Base-by-base conservation (phyloP, 139 green algal genomes). In the Coccomyxa sp. region DNA sequence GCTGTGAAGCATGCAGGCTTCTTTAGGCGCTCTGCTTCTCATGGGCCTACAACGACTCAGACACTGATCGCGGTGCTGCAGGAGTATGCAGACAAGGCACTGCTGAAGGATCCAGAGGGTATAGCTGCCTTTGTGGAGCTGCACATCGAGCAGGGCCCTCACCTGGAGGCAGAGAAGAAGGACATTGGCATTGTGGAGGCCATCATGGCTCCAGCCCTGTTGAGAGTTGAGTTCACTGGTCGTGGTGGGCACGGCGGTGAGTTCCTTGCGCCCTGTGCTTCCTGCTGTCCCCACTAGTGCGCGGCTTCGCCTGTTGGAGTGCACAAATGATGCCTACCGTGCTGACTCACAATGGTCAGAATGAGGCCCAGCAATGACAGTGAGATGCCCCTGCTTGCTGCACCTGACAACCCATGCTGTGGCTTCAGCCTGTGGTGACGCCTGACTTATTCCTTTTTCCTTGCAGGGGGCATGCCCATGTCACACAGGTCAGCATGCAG, bases 81-180 rank as follows among this genome's bases (percentile, higher is more conserved):
- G 80, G 80, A 81, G 22, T 73, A 77, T 0, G 44, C 79, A 8
- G 55, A 50, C 14, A 64, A 50, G 7, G 70, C 80, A 6, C 44
- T 70, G 35, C 68, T 92, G 7, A 64, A 64, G 50, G 34, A 74
- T 1, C 37, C 74, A 10, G 84, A 82, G 0, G 39, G 68, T 6
- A 69, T 93, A 8, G 82, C 84, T 29, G 76, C 90, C 39, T 99
- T 98, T 89, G 90, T 99, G 75, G 95, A 99, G 88, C 93, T 99
- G 41, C 95, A 99, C 87, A 99, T 99, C 31, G 95, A 99, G 84
- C 95, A 98, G 86, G 95, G 92, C 0, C 94, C 94, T 7, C 12
- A 88, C 35, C 84, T 98, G 54, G 95, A 98, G 88, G 44, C 70
- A 1, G 83, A 93, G 80, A 84, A 83, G 0, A 27, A 90, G 34